phyloP scores from a whole-genome alignment of 768 basidiomycete species.

The Xanthoconium stramineum region DNA sequence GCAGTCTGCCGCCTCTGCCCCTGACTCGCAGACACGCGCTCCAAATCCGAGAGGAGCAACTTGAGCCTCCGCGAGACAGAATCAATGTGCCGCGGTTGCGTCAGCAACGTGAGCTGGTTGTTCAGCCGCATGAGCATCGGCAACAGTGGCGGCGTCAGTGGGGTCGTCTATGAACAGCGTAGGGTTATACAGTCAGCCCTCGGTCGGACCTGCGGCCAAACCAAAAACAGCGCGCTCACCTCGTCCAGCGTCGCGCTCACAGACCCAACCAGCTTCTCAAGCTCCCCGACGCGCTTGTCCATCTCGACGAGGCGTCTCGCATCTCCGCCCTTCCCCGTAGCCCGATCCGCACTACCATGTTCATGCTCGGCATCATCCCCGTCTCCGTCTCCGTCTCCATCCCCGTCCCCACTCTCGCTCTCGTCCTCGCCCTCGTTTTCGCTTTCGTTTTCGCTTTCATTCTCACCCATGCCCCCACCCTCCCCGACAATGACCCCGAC shows the following conservation, averaged over 20 bases:
- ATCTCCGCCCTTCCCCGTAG: conserved; percentile 14
- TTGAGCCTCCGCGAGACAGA: conserved; percentile 93
- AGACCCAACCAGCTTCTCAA: conserved; percentile 83
- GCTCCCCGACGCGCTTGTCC: conserved; percentile 77
- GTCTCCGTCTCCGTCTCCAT: background rate
- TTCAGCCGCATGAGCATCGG: conserved; percentile 80
- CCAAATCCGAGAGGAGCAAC: conserved; percentile 87
- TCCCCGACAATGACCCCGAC: conserved; percentile 53
- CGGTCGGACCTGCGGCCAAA: background rate
- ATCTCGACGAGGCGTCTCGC: conserved; percentile 62
- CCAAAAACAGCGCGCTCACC: conserved; percentile 40
- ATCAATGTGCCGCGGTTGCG: conserved; percentile 95
- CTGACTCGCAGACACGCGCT: conserved; percentile 59
- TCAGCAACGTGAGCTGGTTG: conserved; percentile 80
- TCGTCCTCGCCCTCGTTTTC: background rate
- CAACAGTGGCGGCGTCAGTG: conserved; percentile 76
- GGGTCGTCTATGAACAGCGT: conserved; percentile 49
- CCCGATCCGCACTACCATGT: background rate
- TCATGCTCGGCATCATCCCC: conserved; percentile 6
- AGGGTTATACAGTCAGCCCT: conserved; percentile 2
- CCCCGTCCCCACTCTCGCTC: background rate
- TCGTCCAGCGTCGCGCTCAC: conserved; percentile 79
- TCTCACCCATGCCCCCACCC: background rate
- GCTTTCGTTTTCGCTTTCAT: background rate
- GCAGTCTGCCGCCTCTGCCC: conserved; percentile 23